These are phyloP conservation scores for Citrus australasica DNA, from an alignment of 345 rosid genomes.

Conservation along the genomic window DNA sequence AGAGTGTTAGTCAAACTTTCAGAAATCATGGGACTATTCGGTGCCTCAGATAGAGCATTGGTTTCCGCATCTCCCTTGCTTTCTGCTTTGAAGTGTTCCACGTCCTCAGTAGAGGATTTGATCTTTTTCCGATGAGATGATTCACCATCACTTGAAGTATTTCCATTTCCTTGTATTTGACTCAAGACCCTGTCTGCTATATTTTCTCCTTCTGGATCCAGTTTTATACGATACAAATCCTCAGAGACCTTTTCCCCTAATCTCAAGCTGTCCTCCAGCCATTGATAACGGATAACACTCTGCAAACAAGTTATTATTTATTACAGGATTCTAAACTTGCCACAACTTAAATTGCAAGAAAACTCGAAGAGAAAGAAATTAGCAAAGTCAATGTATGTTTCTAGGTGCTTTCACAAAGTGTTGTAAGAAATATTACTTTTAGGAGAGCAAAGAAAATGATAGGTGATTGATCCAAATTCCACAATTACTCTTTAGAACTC, in stretches of 20 bases:
- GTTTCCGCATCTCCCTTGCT: conserved; percentile 14
- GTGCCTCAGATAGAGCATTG: conserved; percentile 16
- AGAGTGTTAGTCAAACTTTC: conserved; percentile 30
- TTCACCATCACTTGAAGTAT: conserved; percentile 28
- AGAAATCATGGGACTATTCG: conserved; percentile 32
- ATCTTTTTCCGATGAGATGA: conserved; percentile 33
- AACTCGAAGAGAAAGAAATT: neutral
- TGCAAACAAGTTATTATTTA: conserved; percentile 23
- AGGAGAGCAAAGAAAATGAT: neutral
- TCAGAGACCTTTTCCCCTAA: conserved; percentile 63
- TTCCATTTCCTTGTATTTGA: conserved; percentile 14
- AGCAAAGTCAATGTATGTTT: neutral
- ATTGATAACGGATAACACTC: conserved; percentile 63
- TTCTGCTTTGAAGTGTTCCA: conserved; percentile 13
- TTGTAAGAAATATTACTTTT: neutral
- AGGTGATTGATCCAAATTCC: neutral
- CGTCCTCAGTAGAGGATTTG: conserved; percentile 34
- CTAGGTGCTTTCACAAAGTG: neutral
- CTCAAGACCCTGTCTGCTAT: conserved; percentile 28
- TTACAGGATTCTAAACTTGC: neutral
- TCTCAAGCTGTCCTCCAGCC: conserved; percentile 85
- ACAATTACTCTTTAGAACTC: neutral
- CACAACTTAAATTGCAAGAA: neutral
- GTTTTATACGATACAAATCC: conserved; percentile 47
- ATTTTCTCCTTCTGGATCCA: conserved; percentile 30